Conservation (phyloP, 495 filamentous ascomycete species). For the Xylaria intraflava region DNA sequence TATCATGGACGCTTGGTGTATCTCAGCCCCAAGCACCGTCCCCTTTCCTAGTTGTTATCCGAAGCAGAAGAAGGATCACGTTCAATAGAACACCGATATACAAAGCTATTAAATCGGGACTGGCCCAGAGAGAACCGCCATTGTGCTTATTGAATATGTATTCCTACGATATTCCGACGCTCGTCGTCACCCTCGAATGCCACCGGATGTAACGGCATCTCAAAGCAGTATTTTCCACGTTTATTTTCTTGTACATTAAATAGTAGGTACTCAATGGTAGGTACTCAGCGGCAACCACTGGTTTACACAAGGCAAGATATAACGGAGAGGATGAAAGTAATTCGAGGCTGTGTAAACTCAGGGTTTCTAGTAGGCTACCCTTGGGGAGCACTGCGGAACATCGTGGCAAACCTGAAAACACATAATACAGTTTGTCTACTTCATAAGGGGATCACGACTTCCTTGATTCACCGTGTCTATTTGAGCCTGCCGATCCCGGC, state of each 20-base stretch:
- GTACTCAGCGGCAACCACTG: too few species aligned
- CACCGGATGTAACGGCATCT: too few species aligned
- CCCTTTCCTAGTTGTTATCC: not conserved
- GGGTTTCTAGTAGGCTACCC: not conserved
- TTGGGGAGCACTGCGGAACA: not conserved
- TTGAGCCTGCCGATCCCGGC: not conserved
- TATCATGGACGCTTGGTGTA: not conserved
- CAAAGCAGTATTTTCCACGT: too few species aligned
- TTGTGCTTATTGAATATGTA: too few species aligned
- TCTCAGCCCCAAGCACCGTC: not conserved
- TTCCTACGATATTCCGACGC: too few species aligned
- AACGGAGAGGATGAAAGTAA: too few species aligned
- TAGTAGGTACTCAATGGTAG: too few species aligned
- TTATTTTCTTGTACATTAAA: too few species aligned
- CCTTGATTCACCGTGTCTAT: not conserved
- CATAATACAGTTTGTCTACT: not conserved
- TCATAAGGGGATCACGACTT: not conserved
- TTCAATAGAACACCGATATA: not conserved
- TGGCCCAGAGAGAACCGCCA: not conserved
- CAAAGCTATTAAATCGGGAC: not conserved
- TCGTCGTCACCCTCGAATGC: too few species aligned
- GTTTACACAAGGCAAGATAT: too few species aligned
- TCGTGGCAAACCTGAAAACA: not conserved
- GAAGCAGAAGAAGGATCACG: not conserved
- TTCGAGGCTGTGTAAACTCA: too few species aligned